Conservation (phyloP, 768 basidiomycete genomes). For the Coprinopsis cinerea region DNA sequence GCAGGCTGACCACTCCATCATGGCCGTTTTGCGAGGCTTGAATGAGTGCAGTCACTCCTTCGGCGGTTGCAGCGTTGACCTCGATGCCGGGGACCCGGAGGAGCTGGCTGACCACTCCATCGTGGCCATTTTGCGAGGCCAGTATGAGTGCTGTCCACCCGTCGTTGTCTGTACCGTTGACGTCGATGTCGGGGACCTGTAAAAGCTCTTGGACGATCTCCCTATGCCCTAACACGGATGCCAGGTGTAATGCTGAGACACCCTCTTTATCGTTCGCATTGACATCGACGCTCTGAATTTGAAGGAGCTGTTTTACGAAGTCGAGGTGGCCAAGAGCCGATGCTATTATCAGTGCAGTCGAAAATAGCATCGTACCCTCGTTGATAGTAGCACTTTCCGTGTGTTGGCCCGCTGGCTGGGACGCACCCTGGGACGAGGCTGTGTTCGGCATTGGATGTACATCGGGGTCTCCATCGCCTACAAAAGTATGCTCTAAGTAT, state of each 20-base stretch:
- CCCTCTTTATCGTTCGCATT: too few relatives aligned
- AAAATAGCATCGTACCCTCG: too few relatives aligned
- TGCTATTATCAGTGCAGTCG: too few relatives aligned
- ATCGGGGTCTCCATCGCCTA: too few relatives aligned
- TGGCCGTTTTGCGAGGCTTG: slow-evolving; percentile 1
- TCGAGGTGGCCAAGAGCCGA: too few relatives aligned
- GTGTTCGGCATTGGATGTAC: too few relatives aligned
- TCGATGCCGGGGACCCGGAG: neutral
- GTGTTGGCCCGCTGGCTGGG: too few relatives aligned
- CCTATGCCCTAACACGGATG: neutral
- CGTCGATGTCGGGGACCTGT: neutral
- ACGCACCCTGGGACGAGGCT: too few relatives aligned
- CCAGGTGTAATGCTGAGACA: neutral
- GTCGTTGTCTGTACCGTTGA: neutral
- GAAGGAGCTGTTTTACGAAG: too few relatives aligned
- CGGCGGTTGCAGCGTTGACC: slow-evolving; percentile 1
- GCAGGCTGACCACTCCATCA: neutral
- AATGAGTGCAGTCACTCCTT: slow-evolving; percentile 3
- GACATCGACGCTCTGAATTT: too few relatives aligned
- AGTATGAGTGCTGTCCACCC: slow-evolving; percentile 8
- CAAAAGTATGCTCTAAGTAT: too few relatives aligned
- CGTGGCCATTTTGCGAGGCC: slow-evolving; percentile 1
- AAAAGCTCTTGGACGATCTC: neutral
- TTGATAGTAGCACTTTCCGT: too few relatives aligned
- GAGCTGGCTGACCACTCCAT: neutral